Evolutionary conservation across 805 yeast species (phyloP).

Genomic region (Saturnispora dispora): DNA sequence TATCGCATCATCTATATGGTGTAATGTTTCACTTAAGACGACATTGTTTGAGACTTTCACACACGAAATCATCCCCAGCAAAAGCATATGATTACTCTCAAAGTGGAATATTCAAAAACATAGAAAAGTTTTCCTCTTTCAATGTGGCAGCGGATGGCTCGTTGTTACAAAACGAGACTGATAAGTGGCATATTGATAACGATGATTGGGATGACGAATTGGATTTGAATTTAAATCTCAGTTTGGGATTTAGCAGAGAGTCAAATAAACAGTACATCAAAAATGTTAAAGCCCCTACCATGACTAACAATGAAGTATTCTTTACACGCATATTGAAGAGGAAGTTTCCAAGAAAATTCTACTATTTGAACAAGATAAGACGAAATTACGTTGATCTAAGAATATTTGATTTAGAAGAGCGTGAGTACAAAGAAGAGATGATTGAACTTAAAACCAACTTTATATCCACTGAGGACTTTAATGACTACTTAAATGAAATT

Average conservation of each 20-base stretch:
- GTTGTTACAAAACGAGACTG: neutral
- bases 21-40: neutral
- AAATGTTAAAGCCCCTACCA: neutral
- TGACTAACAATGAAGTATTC: neutral
- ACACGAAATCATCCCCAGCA: neutral
- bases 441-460: neutral
- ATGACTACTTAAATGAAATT: neutral
- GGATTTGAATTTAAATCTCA: neutral
- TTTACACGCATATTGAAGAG: neutral
- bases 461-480: neutral
- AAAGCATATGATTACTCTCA: neutral
- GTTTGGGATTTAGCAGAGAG: neutral
- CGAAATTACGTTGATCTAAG: neutral
- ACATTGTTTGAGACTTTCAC: neutral
- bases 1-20: neutral
- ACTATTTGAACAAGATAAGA: neutral
- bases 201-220: conserved; percentile 1
- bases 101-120: neutral
- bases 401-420: neutral
- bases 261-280: neutral
- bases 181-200: neutral
- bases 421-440: neutral
- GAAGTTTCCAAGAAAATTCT: neutral
- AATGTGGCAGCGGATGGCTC: neutral
- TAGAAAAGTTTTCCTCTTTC: neutral